These are phyloP conservation scores for Aureobasidium mangrovei DNA, from an alignment of 2,329 filamentous ascomycete species.

Conservation along the genomic window DNA sequence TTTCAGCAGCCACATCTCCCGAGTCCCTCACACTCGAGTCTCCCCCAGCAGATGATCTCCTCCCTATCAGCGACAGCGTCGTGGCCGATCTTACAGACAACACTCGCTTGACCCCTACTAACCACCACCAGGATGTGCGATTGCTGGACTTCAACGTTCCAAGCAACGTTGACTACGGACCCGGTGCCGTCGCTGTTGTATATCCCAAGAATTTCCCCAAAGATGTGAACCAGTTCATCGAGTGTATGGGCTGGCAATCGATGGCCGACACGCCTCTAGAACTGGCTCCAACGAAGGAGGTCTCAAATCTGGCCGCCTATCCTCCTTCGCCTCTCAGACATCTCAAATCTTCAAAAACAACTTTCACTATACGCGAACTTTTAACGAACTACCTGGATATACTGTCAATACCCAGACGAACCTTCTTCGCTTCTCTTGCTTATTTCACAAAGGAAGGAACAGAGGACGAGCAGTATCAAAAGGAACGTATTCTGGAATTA, in stretches of 20 bases:
- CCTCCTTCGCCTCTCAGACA: conserved; percentile 32
- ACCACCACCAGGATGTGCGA: conserved; percentile 92
- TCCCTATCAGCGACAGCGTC: conserved; percentile 51
- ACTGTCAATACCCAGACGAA: conserved; percentile 76
- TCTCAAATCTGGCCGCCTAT: conserved; percentile 26
- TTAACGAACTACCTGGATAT: conserved; percentile 81
- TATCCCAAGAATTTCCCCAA: conserved; percentile 78
- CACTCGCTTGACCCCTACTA: conserved; percentile 59
- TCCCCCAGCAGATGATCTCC: conserved; percentile 34
- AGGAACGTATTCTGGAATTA: conserved; percentile 76
- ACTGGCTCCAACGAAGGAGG: conserved; percentile 34
- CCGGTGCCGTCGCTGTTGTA: conserved; percentile 73
- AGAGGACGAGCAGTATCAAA: conserved; percentile 45
- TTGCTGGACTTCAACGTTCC: conserved; percentile 54
- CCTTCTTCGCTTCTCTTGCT: conserved; percentile 71
- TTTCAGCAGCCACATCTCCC: not conserved
- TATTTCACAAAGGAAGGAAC: conserved; percentile 63
- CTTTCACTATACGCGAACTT: conserved; percentile 61
- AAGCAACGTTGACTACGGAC: conserved; percentile 43
- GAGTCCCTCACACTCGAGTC: conserved; percentile 9
- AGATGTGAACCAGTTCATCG: conserved; percentile 71
- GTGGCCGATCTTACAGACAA: conserved; percentile 56
- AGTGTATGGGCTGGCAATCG: conserved; percentile 67
- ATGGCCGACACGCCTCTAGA: conserved; percentile 63
- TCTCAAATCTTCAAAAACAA: conserved; percentile 30